A percentile compares a stretch with the other conserved stretches of the same genome.
Conservation (phyloP, 2,329 filamentous ascomycete genomes). For the Metarhizium humberi region DNA sequence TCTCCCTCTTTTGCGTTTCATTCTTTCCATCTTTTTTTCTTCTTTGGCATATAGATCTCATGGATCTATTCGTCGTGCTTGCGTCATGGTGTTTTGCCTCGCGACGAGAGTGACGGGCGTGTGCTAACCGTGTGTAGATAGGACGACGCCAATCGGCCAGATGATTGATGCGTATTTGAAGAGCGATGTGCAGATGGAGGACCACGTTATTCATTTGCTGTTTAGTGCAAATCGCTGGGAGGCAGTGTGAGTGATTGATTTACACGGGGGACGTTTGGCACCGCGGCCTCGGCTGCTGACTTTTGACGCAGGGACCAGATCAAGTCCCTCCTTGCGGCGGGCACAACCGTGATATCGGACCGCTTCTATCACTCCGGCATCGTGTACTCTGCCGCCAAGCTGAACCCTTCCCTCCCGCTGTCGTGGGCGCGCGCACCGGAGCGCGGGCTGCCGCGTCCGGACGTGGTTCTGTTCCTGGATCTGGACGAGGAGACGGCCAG, state of each 20-base stretch:
- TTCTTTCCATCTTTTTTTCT: too few species aligned
- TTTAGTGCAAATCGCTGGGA: conserved; percentile 94
- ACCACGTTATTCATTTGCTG: conserved; percentile 82
- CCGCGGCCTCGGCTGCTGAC: neutral
- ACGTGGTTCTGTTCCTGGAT: conserved; percentile 81
- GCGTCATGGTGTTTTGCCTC: too few species aligned
- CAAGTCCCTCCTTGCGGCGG: conserved; percentile 44
- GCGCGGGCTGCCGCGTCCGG: conserved; percentile 76
- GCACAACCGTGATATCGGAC: conserved; percentile 75
- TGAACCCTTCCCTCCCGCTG: conserved; percentile 58
- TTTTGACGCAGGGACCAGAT: conserved; percentile 36
- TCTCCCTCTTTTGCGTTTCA: neutral
- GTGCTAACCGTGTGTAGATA: conserved; percentile 41
- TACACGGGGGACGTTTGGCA: too few species aligned
- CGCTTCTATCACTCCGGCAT: conserved; percentile 93
- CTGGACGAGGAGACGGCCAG: conserved; percentile 65
- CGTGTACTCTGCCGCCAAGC: conserved; percentile 86
- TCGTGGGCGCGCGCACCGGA: conserved; percentile 80
- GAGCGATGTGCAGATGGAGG: conserved; percentile 63
- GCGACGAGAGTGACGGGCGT: neutral
- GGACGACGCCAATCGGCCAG: conserved; percentile 73
- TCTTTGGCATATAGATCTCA: too few species aligned
- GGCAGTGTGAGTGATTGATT: conserved; percentile 35
- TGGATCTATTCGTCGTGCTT: neutral
- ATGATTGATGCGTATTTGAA: conserved; percentile 81